Conservation (phyloP, 495 filamentous ascomycete genomes). For the Hypoxylon cercidicola region DNA sequence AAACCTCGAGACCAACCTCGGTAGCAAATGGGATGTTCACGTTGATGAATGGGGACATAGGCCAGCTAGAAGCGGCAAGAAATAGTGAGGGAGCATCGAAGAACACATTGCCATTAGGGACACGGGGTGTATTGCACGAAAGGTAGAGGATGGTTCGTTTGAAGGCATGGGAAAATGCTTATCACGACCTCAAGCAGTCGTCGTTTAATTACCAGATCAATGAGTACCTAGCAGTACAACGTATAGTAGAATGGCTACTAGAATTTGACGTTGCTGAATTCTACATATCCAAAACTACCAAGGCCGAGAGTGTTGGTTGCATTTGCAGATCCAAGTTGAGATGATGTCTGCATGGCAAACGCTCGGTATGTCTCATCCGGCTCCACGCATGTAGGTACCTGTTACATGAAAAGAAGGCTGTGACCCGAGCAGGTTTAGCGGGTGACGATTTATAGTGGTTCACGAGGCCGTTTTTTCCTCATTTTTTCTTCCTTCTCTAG, state of each 20-base stretch:
- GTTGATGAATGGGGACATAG: slow-evolving; percentile 29
- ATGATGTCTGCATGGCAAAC: slow-evolving; percentile 20
- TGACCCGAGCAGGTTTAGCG: slow-evolving; percentile 10
- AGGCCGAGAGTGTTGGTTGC: slow-evolving; percentile 1
- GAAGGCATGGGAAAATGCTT: too few species aligned
- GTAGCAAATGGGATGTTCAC: slow-evolving; percentile 27
- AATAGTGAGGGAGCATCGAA: background rate
- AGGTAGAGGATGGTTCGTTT: too few species aligned
- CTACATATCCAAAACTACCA: too few species aligned
- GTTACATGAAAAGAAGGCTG: background rate
- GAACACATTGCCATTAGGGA: too few species aligned
- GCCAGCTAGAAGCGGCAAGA: slow-evolving; percentile 10
- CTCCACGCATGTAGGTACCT: slow-evolving; percentile 1
- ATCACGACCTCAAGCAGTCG: too few species aligned
- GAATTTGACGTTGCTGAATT: too few species aligned
- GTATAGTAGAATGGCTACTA: too few species aligned
- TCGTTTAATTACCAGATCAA: too few species aligned
- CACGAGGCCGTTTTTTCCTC: too few species aligned
- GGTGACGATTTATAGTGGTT: slow-evolving; percentile 7
- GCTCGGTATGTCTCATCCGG: slow-evolving; percentile 4
- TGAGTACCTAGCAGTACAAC: too few species aligned
- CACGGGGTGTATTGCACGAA: too few species aligned
- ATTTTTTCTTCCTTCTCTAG: too few species aligned
- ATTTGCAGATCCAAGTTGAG: slow-evolving; percentile 22
- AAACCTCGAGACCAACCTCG: slow-evolving; percentile 19